Evolutionary conservation across 2,329 filamentous ascomycete species (phyloP), one percentile per base, ranked within the genome.

Genomic region (Fusarium sp.): DNA sequence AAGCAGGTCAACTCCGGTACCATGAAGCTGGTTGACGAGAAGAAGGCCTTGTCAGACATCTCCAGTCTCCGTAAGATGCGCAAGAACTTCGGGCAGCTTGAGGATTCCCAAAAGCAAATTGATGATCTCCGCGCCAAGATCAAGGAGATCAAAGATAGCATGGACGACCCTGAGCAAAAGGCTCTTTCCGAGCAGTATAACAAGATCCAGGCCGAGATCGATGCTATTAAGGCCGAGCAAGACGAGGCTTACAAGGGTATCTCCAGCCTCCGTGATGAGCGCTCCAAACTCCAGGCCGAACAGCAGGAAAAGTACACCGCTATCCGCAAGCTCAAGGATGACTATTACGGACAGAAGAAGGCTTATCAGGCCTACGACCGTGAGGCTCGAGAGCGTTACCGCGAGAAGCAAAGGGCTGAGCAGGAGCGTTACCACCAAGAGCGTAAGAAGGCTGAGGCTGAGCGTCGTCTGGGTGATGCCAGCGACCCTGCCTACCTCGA

Each of bases 1-100:
- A 92, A 92, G 83, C 89, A 95, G 81, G 94, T 98, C 76, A 93
- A 97, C 81, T 89, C 91, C 39, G 95, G 95, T 73, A 92, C 89
- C 81, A 95, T 99, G 92, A 97, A 95, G 85, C 86, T 99, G 56
- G 96, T 98, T 15, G 96, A 99, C 77, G 96, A 98, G 89, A 97
- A 94, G 88, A 98, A 98, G 89, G 91, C 94, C 13, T 87, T 98
- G 25, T 85, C 89, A 55, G 94, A 98, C 78, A 92, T 97, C 77
- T 93, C 92, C 53, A 92, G 85, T 81, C 86, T 98, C 75, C 92
- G 93, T 83, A 97, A 97, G 87, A 89, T 93, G 79, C 93, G 93
- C 85, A 98, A 98, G 90, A 92, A 90, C 83, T 98, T 99, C 81
- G 90, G 91, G 65, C 89, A 91, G 70, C 92, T 98, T 78, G 94